Conservation (phyloP, 257 asterid genomes). For the Oldenlandia corymbosa region DNA sequence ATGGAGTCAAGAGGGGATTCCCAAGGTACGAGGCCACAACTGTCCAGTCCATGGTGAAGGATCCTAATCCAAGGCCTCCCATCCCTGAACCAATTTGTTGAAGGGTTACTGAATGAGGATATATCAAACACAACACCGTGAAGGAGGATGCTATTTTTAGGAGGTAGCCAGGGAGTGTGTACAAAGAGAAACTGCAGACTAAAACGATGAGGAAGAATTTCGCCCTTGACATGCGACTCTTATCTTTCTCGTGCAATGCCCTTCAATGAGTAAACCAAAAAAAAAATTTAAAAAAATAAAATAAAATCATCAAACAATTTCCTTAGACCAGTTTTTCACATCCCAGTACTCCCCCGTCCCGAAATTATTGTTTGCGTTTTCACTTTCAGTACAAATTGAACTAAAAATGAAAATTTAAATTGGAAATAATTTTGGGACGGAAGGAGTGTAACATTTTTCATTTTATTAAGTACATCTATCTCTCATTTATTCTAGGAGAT, state of each 20-base stretch:
- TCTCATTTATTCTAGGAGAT: too few relatives aligned
- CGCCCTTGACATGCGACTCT: constrained; percentile 28
- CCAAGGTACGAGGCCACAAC: constrained; percentile 41
- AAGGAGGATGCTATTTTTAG: constrained; percentile 35
- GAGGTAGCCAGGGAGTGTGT: constrained; percentile 50
- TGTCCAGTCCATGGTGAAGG: constrained; percentile 64
- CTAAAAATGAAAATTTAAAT: too few relatives aligned
- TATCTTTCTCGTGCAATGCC: constrained; percentile 66
- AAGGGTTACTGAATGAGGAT: constrained; percentile 44
- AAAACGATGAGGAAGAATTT: constrained; percentile 59
- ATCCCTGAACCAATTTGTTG: constrained; percentile 73
- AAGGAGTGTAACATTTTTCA: too few relatives aligned
- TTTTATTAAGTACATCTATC: too few relatives aligned
- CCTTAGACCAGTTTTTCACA: too few relatives aligned
- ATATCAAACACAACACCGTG: constrained; percentile 45
- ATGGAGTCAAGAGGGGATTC: constrained; percentile 66
- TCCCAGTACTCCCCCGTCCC: too few relatives aligned
- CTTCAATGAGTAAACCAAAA: constrained; percentile 48
- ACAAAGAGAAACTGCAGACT: constrained; percentile 49
- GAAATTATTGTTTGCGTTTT: not conserved
- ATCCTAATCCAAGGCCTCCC: constrained; percentile 54
- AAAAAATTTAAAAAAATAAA: too few relatives aligned
- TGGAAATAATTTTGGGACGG: too few relatives aligned
- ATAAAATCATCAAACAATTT: not conserved
- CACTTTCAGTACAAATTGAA: too few relatives aligned